Conservation (phyloP, 495 filamentous ascomycete genomes). For the Talaromyces liani region DNA sequence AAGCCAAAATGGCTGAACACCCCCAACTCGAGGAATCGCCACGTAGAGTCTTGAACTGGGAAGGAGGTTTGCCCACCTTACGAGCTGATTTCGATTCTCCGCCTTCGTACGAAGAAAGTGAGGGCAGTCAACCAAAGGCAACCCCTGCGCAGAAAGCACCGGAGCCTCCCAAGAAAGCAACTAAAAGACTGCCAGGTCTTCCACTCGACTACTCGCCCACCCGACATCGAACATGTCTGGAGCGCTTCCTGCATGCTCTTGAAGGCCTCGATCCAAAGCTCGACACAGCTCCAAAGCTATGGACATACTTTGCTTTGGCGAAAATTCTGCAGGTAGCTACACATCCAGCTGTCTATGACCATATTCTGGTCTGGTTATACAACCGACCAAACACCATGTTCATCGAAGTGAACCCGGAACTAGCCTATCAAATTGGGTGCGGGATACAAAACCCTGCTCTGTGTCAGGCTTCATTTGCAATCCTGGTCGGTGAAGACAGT, state of each 20-base stretch:
- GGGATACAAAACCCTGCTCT: constrained; percentile 30
- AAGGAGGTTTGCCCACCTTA: constrained; percentile 8
- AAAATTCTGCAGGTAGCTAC: constrained; percentile 46
- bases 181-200: constrained; percentile 10
- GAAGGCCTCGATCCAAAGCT: constrained; percentile 41
- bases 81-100: not conserved
- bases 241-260: constrained; percentile 48
- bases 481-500: constrained; percentile 41
- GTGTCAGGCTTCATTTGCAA: constrained; percentile 38
- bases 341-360: constrained; percentile 22
- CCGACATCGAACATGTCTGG: constrained; percentile 53
- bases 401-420: constrained; percentile 40
- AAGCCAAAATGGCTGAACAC: not conserved
- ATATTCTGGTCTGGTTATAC: constrained; percentile 42
- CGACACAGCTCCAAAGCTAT: constrained; percentile 59
- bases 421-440: constrained; percentile 36
- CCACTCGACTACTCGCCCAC: constrained; percentile 50
- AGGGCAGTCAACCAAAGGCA: not conserved
- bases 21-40: not conserved
- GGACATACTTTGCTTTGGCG: constrained; percentile 54
- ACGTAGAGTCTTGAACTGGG: constrained; percentile 5
- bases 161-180: not conserved
- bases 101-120: not conserved
- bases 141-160: not conserved
- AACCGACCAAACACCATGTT: constrained; percentile 29